phyloP scores from a whole-genome alignment of 2,329 filamentous ascomycete genomes.

The Metarhizium guizhouense region DNA sequence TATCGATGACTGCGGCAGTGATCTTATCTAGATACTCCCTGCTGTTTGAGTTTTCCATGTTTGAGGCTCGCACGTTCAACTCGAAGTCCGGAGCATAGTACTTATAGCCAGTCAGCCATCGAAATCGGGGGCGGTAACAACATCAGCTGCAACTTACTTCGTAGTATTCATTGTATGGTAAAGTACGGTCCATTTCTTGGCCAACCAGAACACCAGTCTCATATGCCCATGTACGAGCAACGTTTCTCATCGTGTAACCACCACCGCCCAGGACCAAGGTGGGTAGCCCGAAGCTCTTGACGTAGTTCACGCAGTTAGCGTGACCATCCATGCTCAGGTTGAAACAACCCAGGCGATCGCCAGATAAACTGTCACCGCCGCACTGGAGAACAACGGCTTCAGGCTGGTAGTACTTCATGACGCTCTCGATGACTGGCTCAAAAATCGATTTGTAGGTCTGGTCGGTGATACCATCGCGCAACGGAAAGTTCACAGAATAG shows the following conservation, averaged over 20 bases:
- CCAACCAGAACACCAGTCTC: conserved; percentile 88
- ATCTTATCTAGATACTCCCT: conserved; percentile 74
- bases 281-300: conserved; percentile 77
- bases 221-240: conserved; percentile 93
- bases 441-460: conserved; percentile 85
- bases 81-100: conserved; percentile 90
- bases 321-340: conserved; percentile 96
- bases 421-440: conserved; percentile 76
- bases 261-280: conserved; percentile 91
- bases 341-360: conserved; percentile 91
- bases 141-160: conserved; percentile 36
- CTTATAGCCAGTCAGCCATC: conserved; percentile 31
- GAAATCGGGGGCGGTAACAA: background rate
- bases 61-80: conserved; percentile 79
- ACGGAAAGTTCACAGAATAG: conserved; percentile 83
- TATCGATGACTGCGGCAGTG: conserved; percentile 73
- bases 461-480: conserved; percentile 88
- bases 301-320: conserved; percentile 85
- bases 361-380: conserved; percentile 88
- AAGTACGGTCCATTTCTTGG: conserved; percentile 67
- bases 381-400: conserved; percentile 93
- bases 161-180: conserved; percentile 97
- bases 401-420: conserved; percentile 81
- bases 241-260: conserved; percentile 95
- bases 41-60: conserved; percentile 87